Percentiles rank a stretch among this genome's conserved stretches.
Evolutionary conservation across 345 rosid species (phyloP).

Genomic region (Sisymbrium irio): DNA sequence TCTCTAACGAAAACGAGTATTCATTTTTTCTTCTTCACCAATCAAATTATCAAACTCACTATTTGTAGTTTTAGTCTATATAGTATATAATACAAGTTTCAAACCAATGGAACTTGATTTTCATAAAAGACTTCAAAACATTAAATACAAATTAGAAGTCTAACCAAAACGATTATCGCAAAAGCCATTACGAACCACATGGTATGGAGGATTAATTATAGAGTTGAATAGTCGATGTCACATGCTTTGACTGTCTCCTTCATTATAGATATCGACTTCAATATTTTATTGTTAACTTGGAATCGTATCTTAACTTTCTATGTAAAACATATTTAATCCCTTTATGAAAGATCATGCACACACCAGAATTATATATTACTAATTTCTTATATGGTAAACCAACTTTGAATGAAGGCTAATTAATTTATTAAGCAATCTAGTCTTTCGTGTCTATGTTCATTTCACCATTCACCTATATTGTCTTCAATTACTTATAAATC

Average conservation of each 20-base stretch:
- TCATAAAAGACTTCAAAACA: not conserved
- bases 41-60: not conserved
- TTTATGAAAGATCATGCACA: slow-evolving; percentile 30
- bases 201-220: slow-evolving; percentile 10
- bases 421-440: slow-evolving; percentile 20
- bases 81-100: not conserved
- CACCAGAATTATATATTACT: slow-evolving; percentile 9
- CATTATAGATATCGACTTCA: slow-evolving; percentile 25
- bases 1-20: not conserved
- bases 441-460: slow-evolving; percentile 31
- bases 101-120: not conserved
- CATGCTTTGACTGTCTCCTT: slow-evolving; percentile 36
- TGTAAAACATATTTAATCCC: slow-evolving; percentile 24
- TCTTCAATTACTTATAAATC: slow-evolving; percentile 12
- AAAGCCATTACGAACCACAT: slow-evolving; percentile 26
- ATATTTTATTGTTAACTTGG: slow-evolving; percentile 6
- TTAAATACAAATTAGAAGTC: slow-evolving; percentile 8
- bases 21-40: not conserved
- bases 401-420: slow-evolving; percentile 34
- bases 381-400: slow-evolving; percentile 17
- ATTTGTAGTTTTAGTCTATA: not conserved
- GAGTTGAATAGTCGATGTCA: slow-evolving; percentile 36
- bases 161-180: slow-evolving; percentile 11
- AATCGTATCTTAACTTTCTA: slow-evolving; percentile 34
- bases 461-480: slow-evolving; percentile 33